Evolutionary conservation across 768 basidiomycete species (phyloP), one percentile per base, ranked within the genome.

Genomic region (Kwoniella dendrophila): DNA sequence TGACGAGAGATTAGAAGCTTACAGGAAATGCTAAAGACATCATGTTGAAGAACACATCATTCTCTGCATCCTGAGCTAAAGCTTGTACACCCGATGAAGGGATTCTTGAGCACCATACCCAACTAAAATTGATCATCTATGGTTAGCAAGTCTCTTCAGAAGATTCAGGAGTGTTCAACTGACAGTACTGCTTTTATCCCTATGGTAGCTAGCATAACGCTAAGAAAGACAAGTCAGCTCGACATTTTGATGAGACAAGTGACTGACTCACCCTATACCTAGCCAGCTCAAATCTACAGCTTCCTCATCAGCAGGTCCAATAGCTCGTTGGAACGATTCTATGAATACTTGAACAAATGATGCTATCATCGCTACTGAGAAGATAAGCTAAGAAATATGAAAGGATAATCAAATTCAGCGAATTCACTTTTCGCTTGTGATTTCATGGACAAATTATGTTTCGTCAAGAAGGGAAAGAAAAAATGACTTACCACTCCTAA

Each of bases 41-140:
- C 30, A 75, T 64, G 66, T 82, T 82, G 76, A 82, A 80, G 27
- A 75, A 74, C 1, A 79, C 78, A 57, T 82, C 81, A 57, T 81
- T 81, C 67, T 81, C 77, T 2, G 81, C 81, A 55, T 82, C 81
- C 56, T 82, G 81, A 16, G 80, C 78, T 12, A 82, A 62, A 14
- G 81, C 81, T 63, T 79, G 73, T 2, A 80, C 78, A 0, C 72
- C 70, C 0, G 77, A 75, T 1, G 74, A 75, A 6, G 75, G 75
- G 32, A 78, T 78, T 12, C 69, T 57, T 14, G 75, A 70, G 45
- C 77, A 78, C 77, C 77, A 78, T 5, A 73, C 48, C 75, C 75
- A 78, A 16, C 75, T 77, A 48, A 16, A 27, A 10, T 5, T 27
- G 2, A 1, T 1, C 40, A 20, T 61, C 36, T 44, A 45, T 12